phyloP scores from a whole-genome alignment of 768 basidiomycete genomes.

The Trametes sanguinea region DNA sequence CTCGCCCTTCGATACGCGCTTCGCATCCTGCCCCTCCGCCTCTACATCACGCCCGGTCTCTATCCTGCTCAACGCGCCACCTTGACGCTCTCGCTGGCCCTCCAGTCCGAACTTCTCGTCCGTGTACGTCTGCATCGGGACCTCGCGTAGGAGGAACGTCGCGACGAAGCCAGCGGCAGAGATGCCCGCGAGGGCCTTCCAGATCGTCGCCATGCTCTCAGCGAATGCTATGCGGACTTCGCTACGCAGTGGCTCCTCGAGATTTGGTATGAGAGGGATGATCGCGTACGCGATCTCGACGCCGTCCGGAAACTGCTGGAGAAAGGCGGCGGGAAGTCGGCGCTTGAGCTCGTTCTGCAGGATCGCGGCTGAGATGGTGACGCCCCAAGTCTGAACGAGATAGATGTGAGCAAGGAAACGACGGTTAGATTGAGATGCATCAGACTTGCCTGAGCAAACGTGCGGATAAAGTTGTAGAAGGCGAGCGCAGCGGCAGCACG shows the following conservation, averaged over 20 bases:
- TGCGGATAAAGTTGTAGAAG: slow-evolving; percentile 31
- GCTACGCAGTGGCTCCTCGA: slow-evolving; percentile 26
- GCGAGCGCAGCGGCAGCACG: slow-evolving; percentile 38
- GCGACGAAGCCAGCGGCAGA: slow-evolving; percentile 30
- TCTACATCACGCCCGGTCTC: too few relatives aligned
- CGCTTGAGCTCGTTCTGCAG: slow-evolving; percentile 40
- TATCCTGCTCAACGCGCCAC: background rate
- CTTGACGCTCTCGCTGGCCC: background rate
- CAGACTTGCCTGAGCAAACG: slow-evolving; percentile 5
- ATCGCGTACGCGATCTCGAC: slow-evolving; percentile 30
- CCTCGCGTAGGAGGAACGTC: slow-evolving; percentile 29
- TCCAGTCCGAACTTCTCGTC: slow-evolving; percentile 28
- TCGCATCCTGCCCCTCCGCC: too few relatives aligned
- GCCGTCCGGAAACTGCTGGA: slow-evolving; percentile 31
- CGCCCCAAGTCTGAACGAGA: slow-evolving; percentile 33
- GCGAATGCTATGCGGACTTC: slow-evolving; percentile 36
- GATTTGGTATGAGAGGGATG: slow-evolving; percentile 34
- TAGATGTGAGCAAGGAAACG: background rate
- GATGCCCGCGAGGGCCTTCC: slow-evolving; percentile 36
- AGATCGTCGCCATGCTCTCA: slow-evolving; percentile 32
- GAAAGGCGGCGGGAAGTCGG: slow-evolving; percentile 34
- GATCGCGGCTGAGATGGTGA: slow-evolving; percentile 39
- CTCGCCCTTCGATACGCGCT: too few relatives aligned
- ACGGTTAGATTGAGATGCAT: too few relatives aligned
- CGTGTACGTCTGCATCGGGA: slow-evolving; percentile 32